Evolutionary conservation across 2,329 filamentous ascomycete species (phyloP).

Genomic region (Pyricularia sp.): DNA sequence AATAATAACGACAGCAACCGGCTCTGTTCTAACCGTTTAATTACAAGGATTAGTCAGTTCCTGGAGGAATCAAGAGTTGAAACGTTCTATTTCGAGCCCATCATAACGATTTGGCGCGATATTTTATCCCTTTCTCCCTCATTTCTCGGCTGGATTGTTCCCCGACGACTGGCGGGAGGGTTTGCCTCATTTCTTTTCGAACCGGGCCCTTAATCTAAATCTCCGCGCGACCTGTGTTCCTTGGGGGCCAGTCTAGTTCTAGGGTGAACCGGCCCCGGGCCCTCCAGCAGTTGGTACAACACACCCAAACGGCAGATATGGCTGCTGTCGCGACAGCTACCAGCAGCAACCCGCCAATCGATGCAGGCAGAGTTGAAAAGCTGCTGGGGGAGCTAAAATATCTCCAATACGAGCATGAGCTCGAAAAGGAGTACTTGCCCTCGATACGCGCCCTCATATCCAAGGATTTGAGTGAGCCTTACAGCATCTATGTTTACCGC

Average conservation of each 20-base stretch:
- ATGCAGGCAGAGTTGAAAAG: constrained; percentile 22
- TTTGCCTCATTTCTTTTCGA: not conserved
- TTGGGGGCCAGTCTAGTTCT: not conserved
- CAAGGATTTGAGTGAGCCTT: constrained; percentile 93
- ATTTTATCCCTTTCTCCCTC: not conserved
- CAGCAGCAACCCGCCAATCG: constrained; percentile 6
- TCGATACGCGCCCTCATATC: constrained; percentile 89
- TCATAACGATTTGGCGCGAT: not conserved
- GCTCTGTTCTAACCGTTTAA: not conserved
- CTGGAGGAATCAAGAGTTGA: not conserved
- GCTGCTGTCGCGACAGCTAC: constrained; percentile 1
- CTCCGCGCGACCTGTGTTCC: too few species aligned
- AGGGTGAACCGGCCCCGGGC: not conserved
- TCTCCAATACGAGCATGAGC: constrained; percentile 51
- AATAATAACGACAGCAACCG: not conserved
- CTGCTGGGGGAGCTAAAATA: constrained; percentile 43
- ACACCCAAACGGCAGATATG: not conserved
- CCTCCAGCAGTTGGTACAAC: not conserved
- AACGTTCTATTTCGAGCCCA: not conserved
- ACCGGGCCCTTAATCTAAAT: not conserved
- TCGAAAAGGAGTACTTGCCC: constrained; percentile 61
- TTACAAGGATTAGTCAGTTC: not conserved
- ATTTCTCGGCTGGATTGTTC: not conserved
- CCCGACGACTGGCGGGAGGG: not conserved
- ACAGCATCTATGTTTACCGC: constrained; percentile 98